These are phyloP conservation scores for Chrysosporium keratinophilum DNA, from an alignment of 2,329 filamentous ascomycete genomes.

Conservation along the genomic window DNA sequence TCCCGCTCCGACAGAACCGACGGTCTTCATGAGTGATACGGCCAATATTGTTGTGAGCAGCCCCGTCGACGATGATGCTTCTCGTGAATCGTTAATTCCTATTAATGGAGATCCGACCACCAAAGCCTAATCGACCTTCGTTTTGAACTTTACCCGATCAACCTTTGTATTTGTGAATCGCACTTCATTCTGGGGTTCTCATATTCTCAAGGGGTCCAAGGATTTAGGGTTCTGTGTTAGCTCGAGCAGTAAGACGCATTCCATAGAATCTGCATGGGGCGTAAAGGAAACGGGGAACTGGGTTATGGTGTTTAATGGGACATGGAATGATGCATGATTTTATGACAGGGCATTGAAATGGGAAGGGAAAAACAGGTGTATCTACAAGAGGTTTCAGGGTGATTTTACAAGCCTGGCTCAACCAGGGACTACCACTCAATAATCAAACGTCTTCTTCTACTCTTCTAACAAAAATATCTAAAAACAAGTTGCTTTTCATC, in stretches of 20 bases:
- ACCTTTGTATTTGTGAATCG: too few relatives aligned
- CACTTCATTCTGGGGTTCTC: neutral
- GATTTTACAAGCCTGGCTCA: too few relatives aligned
- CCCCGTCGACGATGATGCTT: neutral
- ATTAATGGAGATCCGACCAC: neutral
- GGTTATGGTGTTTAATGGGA: neutral
- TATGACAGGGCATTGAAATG: too few relatives aligned
- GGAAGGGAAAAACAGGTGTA: too few relatives aligned
- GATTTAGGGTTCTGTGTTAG: neutral
- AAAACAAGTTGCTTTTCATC: too few relatives aligned
- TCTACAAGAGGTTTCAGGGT: too few relatives aligned
- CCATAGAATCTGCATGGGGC: neutral
- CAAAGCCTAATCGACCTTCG: neutral
- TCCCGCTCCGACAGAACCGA: neutral
- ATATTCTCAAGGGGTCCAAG: neutral
- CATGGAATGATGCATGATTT: neutral
- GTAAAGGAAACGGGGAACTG: neutral
- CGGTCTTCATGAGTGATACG: neutral
- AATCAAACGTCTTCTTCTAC: too few relatives aligned
- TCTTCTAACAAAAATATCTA: too few relatives aligned
- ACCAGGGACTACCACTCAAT: too few relatives aligned
- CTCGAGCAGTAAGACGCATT: neutral
- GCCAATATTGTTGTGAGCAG: neutral
- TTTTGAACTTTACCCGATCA: neutral
- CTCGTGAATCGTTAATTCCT: neutral